Evolutionary conservation across 73 alveolate genomes (phyloP).

Genomic region (Paramecium octaurelia): DNA sequence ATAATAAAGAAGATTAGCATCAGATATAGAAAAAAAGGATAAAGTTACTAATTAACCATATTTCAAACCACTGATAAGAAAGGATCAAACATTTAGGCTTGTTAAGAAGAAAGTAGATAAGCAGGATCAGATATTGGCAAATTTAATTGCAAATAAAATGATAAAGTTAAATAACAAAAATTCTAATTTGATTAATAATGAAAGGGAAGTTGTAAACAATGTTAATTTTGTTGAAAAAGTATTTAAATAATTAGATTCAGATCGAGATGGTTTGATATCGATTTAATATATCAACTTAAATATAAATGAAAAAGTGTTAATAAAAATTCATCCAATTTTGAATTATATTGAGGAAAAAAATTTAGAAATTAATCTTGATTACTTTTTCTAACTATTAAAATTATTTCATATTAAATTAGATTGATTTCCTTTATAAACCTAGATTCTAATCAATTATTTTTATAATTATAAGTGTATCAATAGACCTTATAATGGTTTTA

Average conservation of each 20-base stretch:
- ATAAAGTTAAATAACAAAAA: neutral
- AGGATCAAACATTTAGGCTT: neutral
- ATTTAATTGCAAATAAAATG: neutral
- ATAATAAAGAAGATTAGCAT: neutral
- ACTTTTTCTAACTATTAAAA: neutral
- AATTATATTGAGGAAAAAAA: neutral
- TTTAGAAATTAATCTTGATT: neutral
- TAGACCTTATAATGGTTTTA: too few relatives aligned
- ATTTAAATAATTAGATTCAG: constrained; percentile 22
- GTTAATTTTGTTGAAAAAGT: neutral
- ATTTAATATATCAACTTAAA: constrained; percentile 4
- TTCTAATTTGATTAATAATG: neutral
- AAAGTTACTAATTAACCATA: neutral
- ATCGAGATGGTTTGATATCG: constrained; percentile 25
- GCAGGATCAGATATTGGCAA: neutral
- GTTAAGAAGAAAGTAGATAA: neutral
- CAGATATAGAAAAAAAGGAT: neutral
- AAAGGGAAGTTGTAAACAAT: neutral
- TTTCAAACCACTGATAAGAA: neutral
- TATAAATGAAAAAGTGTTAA: neutral
- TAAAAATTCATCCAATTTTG: constrained; percentile 18
- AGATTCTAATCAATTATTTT: neutral
- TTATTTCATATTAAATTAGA: neutral
- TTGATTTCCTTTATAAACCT: neutral
- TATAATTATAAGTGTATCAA: neutral